phyloP scores from a whole-genome alignment of 2,329 filamentous ascomycete species.

The Aureobasidium sp. region DNA sequence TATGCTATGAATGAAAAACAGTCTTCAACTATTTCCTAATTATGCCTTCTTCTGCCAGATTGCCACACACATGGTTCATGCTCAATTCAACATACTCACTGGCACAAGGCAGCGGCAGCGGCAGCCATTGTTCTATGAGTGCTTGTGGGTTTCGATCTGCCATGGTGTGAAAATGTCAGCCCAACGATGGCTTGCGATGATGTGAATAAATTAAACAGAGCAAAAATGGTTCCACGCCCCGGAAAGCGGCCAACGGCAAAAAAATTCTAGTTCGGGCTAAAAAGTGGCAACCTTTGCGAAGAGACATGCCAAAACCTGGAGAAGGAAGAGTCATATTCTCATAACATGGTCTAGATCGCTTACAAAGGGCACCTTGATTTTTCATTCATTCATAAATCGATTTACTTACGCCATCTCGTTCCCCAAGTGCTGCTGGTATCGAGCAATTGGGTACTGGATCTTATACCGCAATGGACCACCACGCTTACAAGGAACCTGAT shows the following conservation, averaged over 20 bases:
- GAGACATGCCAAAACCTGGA: background rate
- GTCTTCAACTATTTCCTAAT: constrained; percentile 1
- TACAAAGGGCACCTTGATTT: background rate
- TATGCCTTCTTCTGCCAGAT: background rate
- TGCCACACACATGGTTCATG: background rate
- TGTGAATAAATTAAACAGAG: background rate
- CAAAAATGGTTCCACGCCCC: background rate
- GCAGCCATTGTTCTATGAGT: background rate
- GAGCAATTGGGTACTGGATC: background rate
- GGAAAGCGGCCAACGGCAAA: constrained; percentile 8
- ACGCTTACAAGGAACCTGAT: background rate
- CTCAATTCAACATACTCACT: background rate
- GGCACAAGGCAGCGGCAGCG: background rate
- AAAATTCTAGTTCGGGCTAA: constrained; percentile 9
- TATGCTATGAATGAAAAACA: constrained; percentile 13
- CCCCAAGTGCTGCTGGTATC: background rate
- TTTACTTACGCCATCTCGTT: background rate
- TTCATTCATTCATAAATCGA: background rate
- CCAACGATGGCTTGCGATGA: background rate
- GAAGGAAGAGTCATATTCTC: constrained; percentile 9
- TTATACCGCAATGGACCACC: background rate
- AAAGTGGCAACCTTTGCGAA: constrained; percentile 4
- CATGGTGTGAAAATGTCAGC: background rate
- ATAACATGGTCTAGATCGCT: constrained; percentile 9
- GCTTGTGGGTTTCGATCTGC: background rate